phyloP scores from a whole-genome alignment of 805 yeast genomes.

The Starmera quercuum region DNA sequence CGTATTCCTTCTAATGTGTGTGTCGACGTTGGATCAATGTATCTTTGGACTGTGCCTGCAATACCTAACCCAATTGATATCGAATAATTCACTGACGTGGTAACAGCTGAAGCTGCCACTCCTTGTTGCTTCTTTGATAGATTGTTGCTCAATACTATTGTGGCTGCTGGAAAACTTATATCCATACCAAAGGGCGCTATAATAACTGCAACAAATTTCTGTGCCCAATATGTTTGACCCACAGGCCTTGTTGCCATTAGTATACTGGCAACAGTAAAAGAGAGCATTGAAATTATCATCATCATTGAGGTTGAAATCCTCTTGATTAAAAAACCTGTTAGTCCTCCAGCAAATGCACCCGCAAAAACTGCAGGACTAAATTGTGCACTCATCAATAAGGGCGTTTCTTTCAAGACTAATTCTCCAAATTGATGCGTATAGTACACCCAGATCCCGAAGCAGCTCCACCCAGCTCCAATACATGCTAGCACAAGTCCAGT shows the following conservation, averaged over 20 bases:
- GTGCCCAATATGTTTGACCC: constrained; percentile 46
- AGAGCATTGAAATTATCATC: constrained; percentile 36
- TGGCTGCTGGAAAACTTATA: constrained; percentile 59
- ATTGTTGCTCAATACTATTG: constrained; percentile 43
- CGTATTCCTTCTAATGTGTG: background rate
- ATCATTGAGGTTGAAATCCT: constrained; percentile 35
- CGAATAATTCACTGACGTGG: constrained; percentile 58
- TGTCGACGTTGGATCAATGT: background rate
- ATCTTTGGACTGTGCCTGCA: constrained; percentile 34
- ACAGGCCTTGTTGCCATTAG: constrained; percentile 44
- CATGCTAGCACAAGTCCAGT: constrained; percentile 38
- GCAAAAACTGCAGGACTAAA: constrained; percentile 33
- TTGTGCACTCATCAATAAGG: constrained; percentile 35
- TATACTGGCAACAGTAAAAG: constrained; percentile 39
- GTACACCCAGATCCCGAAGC: constrained; percentile 59
- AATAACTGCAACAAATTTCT: constrained; percentile 42
- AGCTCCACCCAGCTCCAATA: constrained; percentile 55
- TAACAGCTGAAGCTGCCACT: constrained; percentile 56
- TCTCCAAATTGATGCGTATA: constrained; percentile 41
- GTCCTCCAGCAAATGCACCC: constrained; percentile 45
- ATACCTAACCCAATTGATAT: constrained; percentile 55
- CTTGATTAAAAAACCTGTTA: constrained; percentile 35
- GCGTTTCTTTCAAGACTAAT: constrained; percentile 34
- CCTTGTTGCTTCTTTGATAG: constrained; percentile 57
- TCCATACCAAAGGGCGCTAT: constrained; percentile 62